Evolutionary conservation across 495 filamentous ascomycete species (phyloP), one percentile per base, ranked within the genome.

Genomic region (Mycothermus thermophilus): DNA sequence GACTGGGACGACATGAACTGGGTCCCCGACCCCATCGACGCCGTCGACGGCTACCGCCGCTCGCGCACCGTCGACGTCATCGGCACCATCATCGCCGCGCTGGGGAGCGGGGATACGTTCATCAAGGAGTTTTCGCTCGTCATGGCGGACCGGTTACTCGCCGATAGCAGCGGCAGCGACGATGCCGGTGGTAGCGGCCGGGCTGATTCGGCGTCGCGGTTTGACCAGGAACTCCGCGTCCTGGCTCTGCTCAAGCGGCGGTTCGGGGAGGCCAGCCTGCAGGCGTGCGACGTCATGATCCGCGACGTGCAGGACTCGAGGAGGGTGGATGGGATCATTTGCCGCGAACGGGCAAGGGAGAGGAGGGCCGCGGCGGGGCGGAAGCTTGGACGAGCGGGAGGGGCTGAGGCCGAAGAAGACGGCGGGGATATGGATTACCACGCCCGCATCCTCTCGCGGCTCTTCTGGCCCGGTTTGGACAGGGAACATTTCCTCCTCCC

Each of bases 201-300:
- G n/a, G n/a, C n/a, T n/a, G n/a, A n/a, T n/a, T n/a, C 77, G n/a
- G 74, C 79, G 32, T 51, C 64, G 0, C 64, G 74, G 7, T 88
- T 79, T 40, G 74, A 82, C 29, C 79, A 81, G 55, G 87, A 94
- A 48, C 42, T 67, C 11, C 59, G 60, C 18, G 85, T 94, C 5
- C 71, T 96, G 4, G 80, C 93, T 33, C 66, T 96, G 5, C 69
- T 97, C 28, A 96, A 93, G 57, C 58, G 80, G 6, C 78, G 88
- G 5, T 88, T 95, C 34, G 92, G 87, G 11, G 85, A 93, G 43
- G 67, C 74, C 3, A 71, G 78, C 7, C 62, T 95, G 27, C 90
- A 96, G 51, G 77, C 78, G 27, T 93, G 83, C 58, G 85, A 96
- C 48, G 90, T 99, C 38, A 99, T 99, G 90, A 70, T 96, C 18